Evolutionary conservation across 1,139 yeast species (phyloP).

Genomic region (Lodderomyces beijingensis): DNA sequence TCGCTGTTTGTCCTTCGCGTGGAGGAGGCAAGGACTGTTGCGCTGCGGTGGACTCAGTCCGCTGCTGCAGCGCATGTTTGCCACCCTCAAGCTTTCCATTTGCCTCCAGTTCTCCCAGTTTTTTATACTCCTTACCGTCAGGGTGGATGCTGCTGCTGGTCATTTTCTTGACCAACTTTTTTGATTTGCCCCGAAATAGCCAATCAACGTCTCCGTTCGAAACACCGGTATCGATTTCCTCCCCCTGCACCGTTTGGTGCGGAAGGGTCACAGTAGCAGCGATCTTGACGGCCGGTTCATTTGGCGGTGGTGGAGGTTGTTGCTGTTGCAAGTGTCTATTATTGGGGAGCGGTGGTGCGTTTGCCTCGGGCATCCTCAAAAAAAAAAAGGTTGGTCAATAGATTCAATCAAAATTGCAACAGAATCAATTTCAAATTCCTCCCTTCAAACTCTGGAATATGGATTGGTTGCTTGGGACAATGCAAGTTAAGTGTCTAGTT

Average conservation of each 20-base stretch:
- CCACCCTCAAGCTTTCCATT: conserved; percentile 9
- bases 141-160: conserved; percentile 11
- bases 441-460: too few species aligned
- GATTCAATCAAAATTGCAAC: too few species aligned
- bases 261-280: conserved; percentile 4
- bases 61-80: background rate
- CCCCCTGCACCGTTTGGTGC: conserved; percentile 5
- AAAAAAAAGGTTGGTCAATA: too few species aligned
- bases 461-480: too few species aligned
- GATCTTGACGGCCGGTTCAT: conserved; percentile 1
- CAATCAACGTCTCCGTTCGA: conserved; percentile 74
- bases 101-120: conserved; percentile 5
- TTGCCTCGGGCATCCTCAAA: too few species aligned
- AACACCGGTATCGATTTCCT: conserved; percentile 45
- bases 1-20: background rate
- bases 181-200: conserved; percentile 64
- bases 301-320: background rate
- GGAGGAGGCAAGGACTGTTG: conserved; percentile 1
- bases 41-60: background rate
- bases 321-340: conserved; percentile 1
- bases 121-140: conserved; percentile 3
- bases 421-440: too few species aligned
- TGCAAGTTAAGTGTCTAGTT: too few species aligned
- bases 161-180: conserved; percentile 48
- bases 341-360: too few species aligned